Evolutionary conservation across 768 basidiomycete genomes (phyloP).

Genomic region (Collybia mongolica): DNA sequence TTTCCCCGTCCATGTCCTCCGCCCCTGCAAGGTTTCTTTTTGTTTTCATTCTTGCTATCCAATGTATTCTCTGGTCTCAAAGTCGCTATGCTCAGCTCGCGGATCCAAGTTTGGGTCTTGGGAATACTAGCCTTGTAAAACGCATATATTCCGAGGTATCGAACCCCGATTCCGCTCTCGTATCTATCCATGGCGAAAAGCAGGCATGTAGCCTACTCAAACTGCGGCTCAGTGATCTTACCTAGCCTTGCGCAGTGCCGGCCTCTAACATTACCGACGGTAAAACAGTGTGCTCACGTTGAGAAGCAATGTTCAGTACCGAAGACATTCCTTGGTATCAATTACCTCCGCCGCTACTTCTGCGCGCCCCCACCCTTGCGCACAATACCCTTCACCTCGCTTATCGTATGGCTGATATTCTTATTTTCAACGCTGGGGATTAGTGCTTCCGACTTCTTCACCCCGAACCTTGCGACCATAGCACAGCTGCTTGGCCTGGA

Average conservation of each 20-base stretch:
- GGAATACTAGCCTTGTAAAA: conserved; percentile 37
- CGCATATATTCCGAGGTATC: conserved; percentile 37
- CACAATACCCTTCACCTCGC: conserved; percentile 57
- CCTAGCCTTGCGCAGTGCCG: conserved; percentile 47
- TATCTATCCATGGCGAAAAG: conserved; percentile 15
- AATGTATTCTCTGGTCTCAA: conserved; percentile 66
- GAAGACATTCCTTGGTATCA: conserved; percentile 65
- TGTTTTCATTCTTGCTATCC: conserved; percentile 48
- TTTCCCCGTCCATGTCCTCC: conserved; percentile 43
- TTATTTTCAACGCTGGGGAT: conserved; percentile 96
- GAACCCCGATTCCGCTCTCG: conserved; percentile 20
- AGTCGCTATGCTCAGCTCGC: conserved; percentile 44
- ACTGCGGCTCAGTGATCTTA: neutral
- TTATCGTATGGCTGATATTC: conserved; percentile 82
- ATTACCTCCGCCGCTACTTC: conserved; percentile 71
- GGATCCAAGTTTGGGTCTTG: conserved; percentile 17
- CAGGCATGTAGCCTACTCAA: conserved; percentile 21
- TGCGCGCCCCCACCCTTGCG: conserved; percentile 57
- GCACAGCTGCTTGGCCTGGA: conserved; percentile 82
- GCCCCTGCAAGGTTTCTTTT: conserved; percentile 49
- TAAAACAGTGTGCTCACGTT: conserved; percentile 68
- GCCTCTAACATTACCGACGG: conserved; percentile 53
- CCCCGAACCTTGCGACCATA: conserved; percentile 91
- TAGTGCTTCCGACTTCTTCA: conserved; percentile 96
- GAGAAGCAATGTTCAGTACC: conserved; percentile 52